These are phyloP conservation scores for Mucor mucedo DNA, from an alignment of 371 early-diverging fungal species.

Conservation along the genomic window DNA sequence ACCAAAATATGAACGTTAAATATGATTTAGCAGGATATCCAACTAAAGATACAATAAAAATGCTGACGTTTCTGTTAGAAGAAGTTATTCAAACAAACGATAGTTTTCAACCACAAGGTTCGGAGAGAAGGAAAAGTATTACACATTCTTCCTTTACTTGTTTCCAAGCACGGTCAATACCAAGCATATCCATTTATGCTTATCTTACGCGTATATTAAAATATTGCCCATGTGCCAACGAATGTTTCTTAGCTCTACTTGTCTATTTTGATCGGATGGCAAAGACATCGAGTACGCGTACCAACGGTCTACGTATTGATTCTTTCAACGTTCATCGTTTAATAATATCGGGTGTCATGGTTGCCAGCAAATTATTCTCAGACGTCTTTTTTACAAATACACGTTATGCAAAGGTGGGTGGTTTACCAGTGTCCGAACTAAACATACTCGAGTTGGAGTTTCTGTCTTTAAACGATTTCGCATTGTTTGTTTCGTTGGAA, in stretches of 20 bases:
- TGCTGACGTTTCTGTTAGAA: conserved; percentile 65
- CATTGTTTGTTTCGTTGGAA: conserved; percentile 71
- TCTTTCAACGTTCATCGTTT: conserved; percentile 90
- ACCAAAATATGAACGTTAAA: neutral
- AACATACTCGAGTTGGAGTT: conserved; percentile 90
- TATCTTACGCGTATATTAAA: conserved; percentile 87
- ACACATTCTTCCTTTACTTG: conserved; percentile 49
- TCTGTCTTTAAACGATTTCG: conserved; percentile 76
- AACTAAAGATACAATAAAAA: conserved; percentile 68
- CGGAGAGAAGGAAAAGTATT: conserved; percentile 27
- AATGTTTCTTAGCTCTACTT: conserved; percentile 81
- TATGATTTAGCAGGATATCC: conserved; percentile 65
- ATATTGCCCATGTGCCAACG: conserved; percentile 90
- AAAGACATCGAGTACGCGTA: conserved; percentile 47
- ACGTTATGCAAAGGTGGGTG: conserved; percentile 90
- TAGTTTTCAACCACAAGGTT: conserved; percentile 33
- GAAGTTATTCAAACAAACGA: conserved; percentile 65
- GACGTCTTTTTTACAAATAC: conserved; percentile 94
- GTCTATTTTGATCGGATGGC: conserved; percentile 85
- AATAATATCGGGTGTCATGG: conserved; percentile 82
- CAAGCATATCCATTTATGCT: conserved; percentile 82
- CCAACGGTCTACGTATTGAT: conserved; percentile 72
- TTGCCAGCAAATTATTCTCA: conserved; percentile 83
- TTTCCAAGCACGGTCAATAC: conserved; percentile 89
- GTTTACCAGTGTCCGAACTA: conserved; percentile 85